These are phyloP conservation scores for Phytophthora crassamura DNA, from an alignment of 352 stramenopile species.

Conservation along the genomic window DNA sequence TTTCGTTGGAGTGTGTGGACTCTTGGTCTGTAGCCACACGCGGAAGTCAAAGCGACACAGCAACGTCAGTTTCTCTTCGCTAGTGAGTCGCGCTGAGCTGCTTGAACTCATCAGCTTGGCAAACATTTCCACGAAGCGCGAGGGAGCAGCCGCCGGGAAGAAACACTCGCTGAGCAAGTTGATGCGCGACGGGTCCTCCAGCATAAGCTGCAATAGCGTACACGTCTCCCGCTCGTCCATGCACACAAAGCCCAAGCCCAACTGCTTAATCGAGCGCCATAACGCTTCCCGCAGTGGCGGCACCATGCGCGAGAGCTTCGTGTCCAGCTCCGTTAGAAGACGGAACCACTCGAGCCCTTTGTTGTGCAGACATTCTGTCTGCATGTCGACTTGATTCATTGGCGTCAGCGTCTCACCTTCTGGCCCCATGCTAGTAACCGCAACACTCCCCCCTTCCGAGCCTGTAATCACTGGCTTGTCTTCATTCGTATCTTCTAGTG, in stretches of 20 bases:
- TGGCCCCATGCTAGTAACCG: background rate
- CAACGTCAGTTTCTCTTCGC: conserved; percentile 75
- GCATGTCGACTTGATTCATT: conserved; percentile 40
- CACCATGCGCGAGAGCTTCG: conserved; percentile 83
- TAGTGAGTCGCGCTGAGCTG: conserved; percentile 68
- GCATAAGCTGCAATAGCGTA: conserved; percentile 83
- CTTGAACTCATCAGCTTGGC: conserved; percentile 85
- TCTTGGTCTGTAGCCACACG: conserved; percentile 71
- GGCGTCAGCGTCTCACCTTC: conserved; percentile 11
- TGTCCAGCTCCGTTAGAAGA: conserved; percentile 79
- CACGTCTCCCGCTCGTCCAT: conserved; percentile 86
- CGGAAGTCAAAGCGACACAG: conserved; percentile 82
- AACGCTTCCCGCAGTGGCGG: conserved; percentile 82
- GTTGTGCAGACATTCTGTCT: conserved; percentile 63
- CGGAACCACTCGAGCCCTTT: conserved; percentile 88
- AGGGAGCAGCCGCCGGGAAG: conserved; percentile 70
- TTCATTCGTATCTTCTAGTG: background rate
- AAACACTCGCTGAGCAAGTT: conserved; percentile 86
- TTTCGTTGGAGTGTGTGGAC: conserved; percentile 55
- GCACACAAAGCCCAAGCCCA: conserved; percentile 81
- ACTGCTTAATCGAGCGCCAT: conserved; percentile 84
- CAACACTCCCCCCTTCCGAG: conserved; percentile 26
- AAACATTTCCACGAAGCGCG: conserved; percentile 89
- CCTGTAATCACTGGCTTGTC: conserved; percentile 1
- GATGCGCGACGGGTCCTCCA: conserved; percentile 84